Evolutionary conservation across 2,329 filamentous ascomycete genomes (phyloP), one percentile per base, ranked within the genome.

Genomic region (Colletotrichum spaethianum): DNA sequence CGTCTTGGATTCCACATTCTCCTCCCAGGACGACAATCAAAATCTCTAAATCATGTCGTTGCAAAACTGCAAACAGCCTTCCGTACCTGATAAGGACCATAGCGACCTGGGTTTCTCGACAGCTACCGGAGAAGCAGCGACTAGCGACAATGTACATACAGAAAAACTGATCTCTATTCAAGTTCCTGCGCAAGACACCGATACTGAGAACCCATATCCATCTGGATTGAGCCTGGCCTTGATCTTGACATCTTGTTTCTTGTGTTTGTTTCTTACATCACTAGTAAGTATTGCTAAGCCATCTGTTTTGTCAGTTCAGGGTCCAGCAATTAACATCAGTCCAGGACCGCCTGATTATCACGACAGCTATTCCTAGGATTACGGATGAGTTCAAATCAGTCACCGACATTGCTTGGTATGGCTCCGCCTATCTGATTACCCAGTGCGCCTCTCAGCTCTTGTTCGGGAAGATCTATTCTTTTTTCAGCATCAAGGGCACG

Each of bases 291-390:
- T 38, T 1, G 31, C 11, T 23, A 4, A 5, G 16, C 26, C 1
- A 33, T 16, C 18, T 1, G 11, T 2, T 11, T 5, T 36, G 7
- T 5, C 11, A 9, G 6, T 1, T 40, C 9, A 0, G 8, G 9
- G 0, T 40, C 2, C 42, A 26, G 26, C 0, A 7, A 52, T 18
- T 56, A 20, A 42, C 12, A 28, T 3, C 6, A 1, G n/a, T 18
- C 0, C 11, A 68, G 68, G 88, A 87, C 76, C 77, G 86, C 4
- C 90, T 89, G 14, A 90, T 91, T 74, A 79, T 85, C 36, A 83
- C 82, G 2, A 84, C 82, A 0, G 78, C 78, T 18, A 78, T 80
- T 18, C 78, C 79, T 1, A 73, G 73, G 40, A 81, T 81, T 40
- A 80, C 79, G 0, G 76, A 80, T 70, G 75, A 77, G 12, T 79